phyloP scores from a whole-genome alignment of 306 rosid genomes.

The Parietaria judaica region DNA sequence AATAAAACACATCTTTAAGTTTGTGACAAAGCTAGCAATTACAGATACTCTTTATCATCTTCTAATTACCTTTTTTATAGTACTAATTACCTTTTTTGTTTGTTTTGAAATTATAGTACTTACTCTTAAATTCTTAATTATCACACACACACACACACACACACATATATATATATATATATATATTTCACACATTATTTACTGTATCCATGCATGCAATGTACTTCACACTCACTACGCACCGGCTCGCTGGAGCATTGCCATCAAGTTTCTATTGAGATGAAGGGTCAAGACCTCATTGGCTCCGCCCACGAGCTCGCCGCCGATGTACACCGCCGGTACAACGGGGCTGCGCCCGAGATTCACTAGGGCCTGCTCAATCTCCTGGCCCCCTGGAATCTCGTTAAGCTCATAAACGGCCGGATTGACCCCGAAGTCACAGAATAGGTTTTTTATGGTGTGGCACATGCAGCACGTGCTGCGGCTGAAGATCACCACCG shows the following conservation, averaged over 20 bases:
- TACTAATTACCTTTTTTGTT: neutral
- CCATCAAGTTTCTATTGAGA: constrained; percentile 67
- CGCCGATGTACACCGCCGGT: constrained; percentile 81
- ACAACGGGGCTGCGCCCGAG: constrained; percentile 69
- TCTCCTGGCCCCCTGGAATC: constrained; percentile 73
- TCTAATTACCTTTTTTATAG: constrained; percentile 3
- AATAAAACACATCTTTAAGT: constrained; percentile 2
- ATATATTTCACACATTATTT: no score
- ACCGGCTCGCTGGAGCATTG: constrained; percentile 84
- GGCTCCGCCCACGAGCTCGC: constrained; percentile 75
- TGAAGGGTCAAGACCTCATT: constrained; percentile 93
- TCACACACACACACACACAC: neutral
- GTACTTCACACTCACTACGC: constrained; percentile 74
- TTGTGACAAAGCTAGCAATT: neutral
- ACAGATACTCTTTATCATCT: no score
- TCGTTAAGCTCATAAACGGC: constrained; percentile 79
- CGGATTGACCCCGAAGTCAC: constrained; percentile 83
- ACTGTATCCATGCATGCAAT: no score
- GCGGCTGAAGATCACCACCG: constrained; percentile 96
- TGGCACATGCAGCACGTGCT: constrained; percentile 82
- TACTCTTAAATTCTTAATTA: neutral
- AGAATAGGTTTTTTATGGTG: constrained; percentile 68
- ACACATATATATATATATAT: neutral
- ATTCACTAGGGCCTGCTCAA: constrained; percentile 71
- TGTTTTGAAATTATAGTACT: neutral